These are phyloP conservation scores for Aegle marmelos DNA, from an alignment of 345 rosid species.

Conservation along the genomic window DNA sequence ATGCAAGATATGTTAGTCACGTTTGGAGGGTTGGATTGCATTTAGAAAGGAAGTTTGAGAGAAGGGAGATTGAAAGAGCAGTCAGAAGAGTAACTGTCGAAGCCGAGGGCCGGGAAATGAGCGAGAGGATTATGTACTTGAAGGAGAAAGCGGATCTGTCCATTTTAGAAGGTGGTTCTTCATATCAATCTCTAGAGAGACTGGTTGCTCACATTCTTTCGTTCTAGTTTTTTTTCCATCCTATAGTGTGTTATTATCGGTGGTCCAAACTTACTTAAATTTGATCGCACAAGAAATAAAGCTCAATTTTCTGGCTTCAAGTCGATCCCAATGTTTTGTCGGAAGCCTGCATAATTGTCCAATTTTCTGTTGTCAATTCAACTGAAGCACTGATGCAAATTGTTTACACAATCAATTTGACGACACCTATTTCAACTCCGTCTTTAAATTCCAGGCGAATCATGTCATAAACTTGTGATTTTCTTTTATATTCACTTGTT, in stretches of 20 bases:
- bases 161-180: constrained; percentile 40
- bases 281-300: background rate
- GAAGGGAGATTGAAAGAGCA: constrained; percentile 34
- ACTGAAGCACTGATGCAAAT: too few relatives aligned
- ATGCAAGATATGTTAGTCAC: constrained; percentile 43
- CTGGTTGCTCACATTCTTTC: constrained; percentile 32
- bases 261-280: background rate
- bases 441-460: too few relatives aligned
- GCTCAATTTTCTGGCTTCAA: background rate
- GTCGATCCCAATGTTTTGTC: too few relatives aligned
- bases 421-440: too few relatives aligned
- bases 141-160: constrained; percentile 36
- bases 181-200: constrained; percentile 32
- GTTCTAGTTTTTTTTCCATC: constrained; percentile 10
- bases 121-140: constrained; percentile 25
- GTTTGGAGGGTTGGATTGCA: constrained; percentile 58
- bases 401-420: too few relatives aligned
- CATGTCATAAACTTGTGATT: too few relatives aligned
- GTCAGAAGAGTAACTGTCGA: constrained; percentile 33
- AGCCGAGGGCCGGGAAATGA: constrained; percentile 35
- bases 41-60: constrained; percentile 36
- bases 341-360: too few relatives aligned
- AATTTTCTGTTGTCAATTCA: too few relatives aligned
- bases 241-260: background rate
- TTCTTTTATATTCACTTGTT: too few relatives aligned